Evolutionary conservation across 2,329 filamentous ascomycete genomes (phyloP), one percentile per base, ranked within the genome.

Genomic region (Tolypocladium endophyticum): DNA sequence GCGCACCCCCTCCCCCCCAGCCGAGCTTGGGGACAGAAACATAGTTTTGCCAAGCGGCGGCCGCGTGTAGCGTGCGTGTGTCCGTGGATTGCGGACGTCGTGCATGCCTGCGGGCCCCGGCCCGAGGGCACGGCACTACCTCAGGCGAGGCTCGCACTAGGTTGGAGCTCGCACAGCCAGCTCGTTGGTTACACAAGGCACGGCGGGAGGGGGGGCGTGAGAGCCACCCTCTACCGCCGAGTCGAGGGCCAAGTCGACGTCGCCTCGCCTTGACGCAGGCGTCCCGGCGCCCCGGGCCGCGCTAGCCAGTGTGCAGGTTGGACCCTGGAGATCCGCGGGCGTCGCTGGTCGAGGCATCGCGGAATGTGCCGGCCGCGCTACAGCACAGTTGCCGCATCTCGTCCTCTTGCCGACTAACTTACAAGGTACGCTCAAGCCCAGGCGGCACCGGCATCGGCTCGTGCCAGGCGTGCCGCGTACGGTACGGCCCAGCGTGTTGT

Each of bases 191-290:
- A 11, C 56, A 57, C 56, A 39, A 50, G 28, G 41, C 56, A 16
- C 35, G 60, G 9, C 43, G 39, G 3, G 45, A 35, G 38, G 39
- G 20, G 58, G 55, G 61, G 58, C 59, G 59, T 61, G 58, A 41
- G 57, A 36, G 38, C 57, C 57, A 59, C 57, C 57, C 57, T 59
- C 39, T 59, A 54, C 57, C 57, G 30, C 35, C 7, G 33, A 16
- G 35, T 35, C 50, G 50, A n/a, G 57, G 20, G 50, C 57, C 50
- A 38, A 28, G 7, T 25, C 9, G 45, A 35, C 2, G 18, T 35
- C 43, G 14, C 54, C n/a, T 30, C 11, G 53, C 53, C 9, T 33
- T 28, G 47, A 38, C 23, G 25, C 30, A 50, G n/a, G 50, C 41
- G 45, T 52, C 56, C 56, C 45, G 23, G 30, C 23, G 23, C 56